Evolutionary conservation across 176 grass and related monocot species (phyloP).

Genomic region (Lolium rigidum): DNA sequence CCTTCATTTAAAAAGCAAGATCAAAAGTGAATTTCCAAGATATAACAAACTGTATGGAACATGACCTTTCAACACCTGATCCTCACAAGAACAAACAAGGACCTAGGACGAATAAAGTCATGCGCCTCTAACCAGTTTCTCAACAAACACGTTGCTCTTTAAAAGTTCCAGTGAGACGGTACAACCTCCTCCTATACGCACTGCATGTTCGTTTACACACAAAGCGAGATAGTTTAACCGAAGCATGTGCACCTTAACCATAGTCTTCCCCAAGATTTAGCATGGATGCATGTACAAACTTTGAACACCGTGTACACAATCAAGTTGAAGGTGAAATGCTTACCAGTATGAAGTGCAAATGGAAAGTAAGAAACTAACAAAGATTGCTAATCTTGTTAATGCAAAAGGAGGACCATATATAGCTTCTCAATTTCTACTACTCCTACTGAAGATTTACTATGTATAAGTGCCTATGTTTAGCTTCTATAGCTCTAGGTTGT

Average conservation of each 20-base stretch:
- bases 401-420: background rate
- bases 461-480: background rate
- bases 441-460: slow-evolving; percentile 32
- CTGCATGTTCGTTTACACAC: too few relatives aligned
- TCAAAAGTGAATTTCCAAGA: background rate
- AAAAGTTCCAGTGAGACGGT: too few relatives aligned
- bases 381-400: slow-evolving; percentile 28
- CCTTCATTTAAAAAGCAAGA: slow-evolving; percentile 24
- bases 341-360: background rate
- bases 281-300: too few relatives aligned
- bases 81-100: slow-evolving; percentile 45
- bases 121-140: slow-evolving; percentile 27
- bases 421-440: background rate
- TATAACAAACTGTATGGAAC: slow-evolving; percentile 25
- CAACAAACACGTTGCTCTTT: slow-evolving; percentile 15
- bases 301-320: too few relatives aligned
- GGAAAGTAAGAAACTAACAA: background rate
- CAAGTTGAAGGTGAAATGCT: too few relatives aligned
- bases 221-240: too few relatives aligned
- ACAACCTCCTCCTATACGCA: too few relatives aligned
- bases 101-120: slow-evolving; percentile 42
- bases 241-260: too few relatives aligned
- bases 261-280: too few relatives aligned
- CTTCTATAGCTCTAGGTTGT: slow-evolving; percentile 9
- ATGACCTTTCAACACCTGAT: slow-evolving; percentile 28